Conservation (phyloP, 2,329 filamentous ascomycete species). For the Cercospora nicotianae region DNA sequence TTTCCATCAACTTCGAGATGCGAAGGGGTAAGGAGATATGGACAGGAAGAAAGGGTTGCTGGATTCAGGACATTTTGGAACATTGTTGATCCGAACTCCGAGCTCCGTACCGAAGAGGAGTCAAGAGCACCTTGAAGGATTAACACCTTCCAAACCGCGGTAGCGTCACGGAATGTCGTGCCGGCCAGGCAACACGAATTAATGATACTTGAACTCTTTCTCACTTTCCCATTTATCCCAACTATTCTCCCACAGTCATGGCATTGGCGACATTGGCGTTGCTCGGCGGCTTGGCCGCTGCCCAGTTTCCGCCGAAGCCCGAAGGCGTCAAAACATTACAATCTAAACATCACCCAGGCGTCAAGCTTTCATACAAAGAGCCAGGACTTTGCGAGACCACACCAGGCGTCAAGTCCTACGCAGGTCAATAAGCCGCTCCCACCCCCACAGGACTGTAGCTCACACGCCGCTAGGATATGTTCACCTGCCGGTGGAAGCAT, state of each 20-base stretch:
- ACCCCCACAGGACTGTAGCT: not conserved
- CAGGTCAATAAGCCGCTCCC: conserved; percentile 13
- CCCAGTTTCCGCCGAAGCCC: conserved; percentile 26
- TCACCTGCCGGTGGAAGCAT: conserved; percentile 35
- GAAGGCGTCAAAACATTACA: conserved; percentile 46
- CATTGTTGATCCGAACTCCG: not conserved
- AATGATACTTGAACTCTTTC: not conserved
- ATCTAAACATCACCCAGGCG: conserved; percentile 42
- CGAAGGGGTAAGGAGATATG: too few relatives aligned
- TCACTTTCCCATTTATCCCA: not conserved
- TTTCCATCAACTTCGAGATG: too few relatives aligned
- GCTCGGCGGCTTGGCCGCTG: conserved; percentile 11
- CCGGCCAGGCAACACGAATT: not conserved
- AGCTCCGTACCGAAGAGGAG: not conserved
- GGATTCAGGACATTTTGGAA: too few relatives aligned
- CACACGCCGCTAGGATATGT: conserved; percentile 41
- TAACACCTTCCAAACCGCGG: not conserved
- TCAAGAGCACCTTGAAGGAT: not conserved
- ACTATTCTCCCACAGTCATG: not conserved
- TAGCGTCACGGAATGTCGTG: not conserved
- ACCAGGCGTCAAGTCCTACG: conserved; percentile 52
- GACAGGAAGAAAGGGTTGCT: too few relatives aligned
- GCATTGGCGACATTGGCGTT: not conserved
- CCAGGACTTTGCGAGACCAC: conserved; percentile 57
- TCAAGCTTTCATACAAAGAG: conserved; percentile 53